Percentiles rank a stretch among this genome's conserved stretches.
Conservation (phyloP, 805 yeast genomes). For the Schwanniomyces vanrijiae region DNA sequence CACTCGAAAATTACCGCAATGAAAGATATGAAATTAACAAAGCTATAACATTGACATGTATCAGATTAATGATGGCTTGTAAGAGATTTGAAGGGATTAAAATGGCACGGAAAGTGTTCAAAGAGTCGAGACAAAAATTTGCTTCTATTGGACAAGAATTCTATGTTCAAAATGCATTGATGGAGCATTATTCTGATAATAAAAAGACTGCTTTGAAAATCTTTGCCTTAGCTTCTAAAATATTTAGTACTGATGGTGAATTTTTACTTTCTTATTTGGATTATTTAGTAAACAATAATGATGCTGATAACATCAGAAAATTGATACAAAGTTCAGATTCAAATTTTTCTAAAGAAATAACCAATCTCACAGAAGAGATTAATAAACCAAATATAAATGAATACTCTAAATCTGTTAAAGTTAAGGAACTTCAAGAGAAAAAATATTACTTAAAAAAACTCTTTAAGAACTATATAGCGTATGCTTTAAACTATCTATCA, state of each 20-base stretch:
- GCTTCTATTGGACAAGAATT: slow-evolving; percentile 68
- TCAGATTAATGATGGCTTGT: slow-evolving; percentile 66
- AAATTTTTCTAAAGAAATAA: slow-evolving; percentile 41
- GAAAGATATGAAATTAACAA: slow-evolving; percentile 22
- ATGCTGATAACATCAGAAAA: slow-evolving; percentile 74
- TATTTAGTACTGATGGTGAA: slow-evolving; percentile 51
- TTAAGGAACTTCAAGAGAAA: slow-evolving; percentile 19
- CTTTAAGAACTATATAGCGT: slow-evolving; percentile 53
- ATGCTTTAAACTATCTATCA: slow-evolving; percentile 72
- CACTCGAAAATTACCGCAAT: slow-evolving; percentile 18
- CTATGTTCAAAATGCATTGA: slow-evolving; percentile 75
- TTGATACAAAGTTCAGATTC: slow-evolving; percentile 77
- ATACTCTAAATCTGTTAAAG: slow-evolving; percentile 41
- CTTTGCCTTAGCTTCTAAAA: slow-evolving; percentile 75
- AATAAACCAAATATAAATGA: slow-evolving; percentile 36
- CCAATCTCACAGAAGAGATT: slow-evolving; percentile 23
- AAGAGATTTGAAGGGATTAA: slow-evolving; percentile 68
- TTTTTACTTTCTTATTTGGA: slow-evolving; percentile 70
- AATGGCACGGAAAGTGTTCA: slow-evolving; percentile 72
- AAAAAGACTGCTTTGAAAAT: slow-evolving; percentile 70
- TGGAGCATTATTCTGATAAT: slow-evolving; percentile 73
- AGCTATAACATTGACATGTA: slow-evolving; percentile 64
- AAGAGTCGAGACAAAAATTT: slow-evolving; percentile 62
- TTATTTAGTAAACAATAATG: slow-evolving; percentile 66
- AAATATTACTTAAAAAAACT: slow-evolving; percentile 29